Conservation (phyloP, 306 rosid genomes). For the Crotalaria pallida region DNA sequence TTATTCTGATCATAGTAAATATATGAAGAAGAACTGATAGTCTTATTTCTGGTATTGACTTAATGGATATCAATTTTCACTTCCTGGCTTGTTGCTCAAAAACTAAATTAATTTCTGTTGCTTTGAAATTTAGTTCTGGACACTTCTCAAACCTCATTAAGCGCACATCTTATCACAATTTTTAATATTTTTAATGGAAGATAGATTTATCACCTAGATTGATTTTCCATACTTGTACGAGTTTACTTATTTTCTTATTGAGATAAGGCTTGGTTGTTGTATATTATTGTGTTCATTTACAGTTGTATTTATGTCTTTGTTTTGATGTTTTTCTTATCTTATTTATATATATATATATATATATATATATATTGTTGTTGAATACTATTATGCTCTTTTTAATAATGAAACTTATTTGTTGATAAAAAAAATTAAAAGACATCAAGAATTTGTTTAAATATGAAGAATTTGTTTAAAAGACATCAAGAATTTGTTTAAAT, state of each 20-base stretch:
- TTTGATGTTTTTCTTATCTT: not conserved
- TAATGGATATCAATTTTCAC: not conserved
- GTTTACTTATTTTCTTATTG: not conserved
- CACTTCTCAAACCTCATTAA: not conserved
- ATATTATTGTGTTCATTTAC: not conserved
- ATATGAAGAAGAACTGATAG: not conserved
- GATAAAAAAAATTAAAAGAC: too few relatives aligned
- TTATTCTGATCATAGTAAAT: not conserved
- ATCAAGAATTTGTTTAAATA: too few relatives aligned
- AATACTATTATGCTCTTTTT: too few relatives aligned
- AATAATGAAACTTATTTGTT: too few relatives aligned
- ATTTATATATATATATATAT: too few relatives aligned
- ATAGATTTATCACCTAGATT: not conserved
- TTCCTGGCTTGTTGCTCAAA: not conserved
- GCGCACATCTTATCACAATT: not conserved
- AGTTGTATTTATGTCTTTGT: not conserved
- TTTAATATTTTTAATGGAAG: not conserved
- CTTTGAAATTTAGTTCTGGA: not conserved
- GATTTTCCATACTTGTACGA: not conserved
- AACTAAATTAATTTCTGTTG: not conserved
- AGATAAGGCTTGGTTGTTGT: not conserved
- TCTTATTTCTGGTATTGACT: not conserved
- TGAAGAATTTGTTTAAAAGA: too few relatives aligned
- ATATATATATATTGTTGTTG: not conserved
- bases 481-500: too few relatives aligned